Base-by-base conservation (phyloP, 805 yeast genomes). In the Ogataea allantospora region DNA sequence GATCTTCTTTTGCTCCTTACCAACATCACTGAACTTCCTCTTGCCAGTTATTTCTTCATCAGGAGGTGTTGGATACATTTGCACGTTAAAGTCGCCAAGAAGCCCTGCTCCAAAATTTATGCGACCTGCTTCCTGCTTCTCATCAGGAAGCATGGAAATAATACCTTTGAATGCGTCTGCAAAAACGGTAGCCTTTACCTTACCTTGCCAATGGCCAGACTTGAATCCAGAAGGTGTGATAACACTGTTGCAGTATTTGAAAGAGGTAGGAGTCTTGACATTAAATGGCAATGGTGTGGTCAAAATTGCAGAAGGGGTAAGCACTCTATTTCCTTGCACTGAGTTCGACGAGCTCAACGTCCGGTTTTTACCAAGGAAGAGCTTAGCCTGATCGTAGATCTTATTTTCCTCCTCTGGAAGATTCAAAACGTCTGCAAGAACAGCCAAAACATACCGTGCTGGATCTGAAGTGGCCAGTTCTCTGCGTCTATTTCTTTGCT, bases 351-450 rank as follows among this genome's bases (percentile, higher is more conserved):
- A 23, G 36, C 43, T 38, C 33, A 43, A 45, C 11, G 43, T 30
- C 16, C 50, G 55, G 22, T 40, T 24, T 25, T 35, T 40, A 20
- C 33, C 28, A 11, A 27, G 16, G 11, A 42, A 33, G 2, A 40
- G 32, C n/a, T 47, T 44, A 9, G 50, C 40, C n/a, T 45, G 32
- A 32, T 58, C 56, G 15, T 55, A 42, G 11, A 63, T 40, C 18
- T 53, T 55, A 9, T 43, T 48, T 38, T 60, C 66, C 23, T 65
- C 63, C 9, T 66, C 74, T 7, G 67, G 68, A 17, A 76, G 49
- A 27, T 70, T 75, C 42, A 76, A 59, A 24, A 72, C 58, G 51
- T 76, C 75, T 7, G 77, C 68, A 38, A 77, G 59, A 2, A 78
- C 70, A 0, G 78, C 72, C 31, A 68, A 62, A 47, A 76, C 71